Evolutionary conservation across 108 stramenopile genomes (phyloP).

Genomic region (Seminavis robusta): DNA sequence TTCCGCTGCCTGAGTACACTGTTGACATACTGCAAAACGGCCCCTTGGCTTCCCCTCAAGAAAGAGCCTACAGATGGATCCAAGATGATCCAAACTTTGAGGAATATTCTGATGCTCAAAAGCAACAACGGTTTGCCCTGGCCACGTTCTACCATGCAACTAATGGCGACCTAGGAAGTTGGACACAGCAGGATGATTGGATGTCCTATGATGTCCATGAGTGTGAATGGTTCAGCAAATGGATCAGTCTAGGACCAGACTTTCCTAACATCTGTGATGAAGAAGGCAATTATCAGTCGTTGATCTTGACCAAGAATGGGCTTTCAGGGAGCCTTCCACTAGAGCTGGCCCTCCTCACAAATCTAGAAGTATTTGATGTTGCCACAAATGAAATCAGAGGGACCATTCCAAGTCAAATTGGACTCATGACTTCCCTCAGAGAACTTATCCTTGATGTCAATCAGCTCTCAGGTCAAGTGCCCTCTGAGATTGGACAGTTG

Average conservation of each 20-base stretch:
- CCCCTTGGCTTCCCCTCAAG: too few species aligned
- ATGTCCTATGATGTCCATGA: slow-evolving; percentile 20
- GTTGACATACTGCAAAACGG: too few species aligned
- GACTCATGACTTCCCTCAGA: slow-evolving; percentile 18
- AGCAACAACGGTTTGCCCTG: slow-evolving; percentile 43
- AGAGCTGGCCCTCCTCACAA: slow-evolving; percentile 32
- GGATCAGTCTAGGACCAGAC: too few species aligned
- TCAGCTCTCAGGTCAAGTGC: slow-evolving; percentile 35
- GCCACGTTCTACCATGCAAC: slow-evolving; percentile 46
- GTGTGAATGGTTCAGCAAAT: too few species aligned
- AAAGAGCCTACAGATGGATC: too few species aligned
- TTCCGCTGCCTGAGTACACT: too few species aligned
- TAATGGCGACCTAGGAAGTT: slow-evolving; percentile 16
- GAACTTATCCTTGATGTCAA: slow-evolving; percentile 37
- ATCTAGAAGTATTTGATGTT: slow-evolving; percentile 23
- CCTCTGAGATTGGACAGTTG: slow-evolving; percentile 36
- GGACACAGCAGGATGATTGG: slow-evolving; percentile 34
- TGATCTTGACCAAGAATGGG: slow-evolving; percentile 30
- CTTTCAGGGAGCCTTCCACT: slow-evolving; percentile 38
- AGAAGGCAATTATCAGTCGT: slow-evolving; percentile 7
- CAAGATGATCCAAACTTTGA: too few species aligned
- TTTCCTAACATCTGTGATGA: slow-evolving; percentile 26
- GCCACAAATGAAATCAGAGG: slow-evolving; percentile 38
- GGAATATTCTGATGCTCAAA: too few species aligned
- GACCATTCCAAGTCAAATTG: slow-evolving; percentile 46